Evolutionary conservation across 2,329 filamentous ascomycete species (phyloP), one percentile per base, ranked within the genome.

Genomic region (Epichloe gansuensis): DNA sequence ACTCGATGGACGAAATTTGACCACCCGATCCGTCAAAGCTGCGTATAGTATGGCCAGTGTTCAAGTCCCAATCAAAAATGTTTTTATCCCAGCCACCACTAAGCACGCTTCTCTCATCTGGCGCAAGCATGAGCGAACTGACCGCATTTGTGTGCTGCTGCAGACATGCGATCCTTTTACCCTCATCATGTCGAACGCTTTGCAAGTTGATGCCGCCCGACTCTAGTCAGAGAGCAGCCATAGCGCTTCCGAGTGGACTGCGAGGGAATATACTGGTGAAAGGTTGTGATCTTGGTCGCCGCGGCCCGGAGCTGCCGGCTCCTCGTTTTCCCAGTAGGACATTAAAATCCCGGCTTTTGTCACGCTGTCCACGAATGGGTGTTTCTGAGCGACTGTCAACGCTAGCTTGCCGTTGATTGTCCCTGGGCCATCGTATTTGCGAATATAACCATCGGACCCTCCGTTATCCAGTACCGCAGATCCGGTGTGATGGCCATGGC

Each of bases 251-350:
- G 88, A 89, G 56, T 98, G 89, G 5, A 94, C 85, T 1, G 93
- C 93, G 28, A 98, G 74, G 6, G 91, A 95, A 67, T 98, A 98
- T 0, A 98, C 91, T 0, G 93, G 90, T 9, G 89, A 95, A n/a
- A 91, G 69, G 5, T 78, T 70, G 25, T 80, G 71, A 3, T 88
- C 84, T 47, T 85, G 72, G 12, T 74, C 72, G 13, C 73, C 67
- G 38, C 71, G 67, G 4, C 69, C 67, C 0, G 69, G 66, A 1
- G 63, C 65, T 3, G 70, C 58, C 2, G 82, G 80, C 64, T 98
- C 91, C 66, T 96, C 91, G 62, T 97, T 98, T 67, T 96, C 93
- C 93, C 93, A 98, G 67, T 98, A 98, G 50, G 88, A 95, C 78
- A 96, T 84, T 48, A 97, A 72, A 5, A 95, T 88, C 1, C 91